Evolutionary conservation across 2,329 filamentous ascomycete species (phyloP).

Genomic region (Cercospora janseana): DNA sequence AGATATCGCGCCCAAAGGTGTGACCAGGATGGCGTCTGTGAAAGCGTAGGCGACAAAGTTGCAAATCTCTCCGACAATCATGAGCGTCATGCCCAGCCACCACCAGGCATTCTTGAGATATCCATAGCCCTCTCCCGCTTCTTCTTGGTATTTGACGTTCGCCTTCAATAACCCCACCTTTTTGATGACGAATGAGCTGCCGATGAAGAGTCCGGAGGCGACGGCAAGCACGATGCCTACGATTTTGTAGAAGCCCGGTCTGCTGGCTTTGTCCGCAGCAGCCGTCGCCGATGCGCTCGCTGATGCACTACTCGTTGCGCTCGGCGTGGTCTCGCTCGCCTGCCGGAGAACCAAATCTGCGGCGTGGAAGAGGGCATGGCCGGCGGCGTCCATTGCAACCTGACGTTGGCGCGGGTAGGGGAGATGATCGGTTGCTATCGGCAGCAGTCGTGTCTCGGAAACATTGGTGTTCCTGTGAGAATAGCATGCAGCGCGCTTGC

Average conservation of each 20-base stretch:
- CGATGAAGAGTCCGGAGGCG: conserved; percentile 87
- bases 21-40: conserved; percentile 92
- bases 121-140: conserved; percentile 92
- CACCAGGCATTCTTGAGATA: conserved; percentile 94
- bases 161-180: conserved; percentile 88
- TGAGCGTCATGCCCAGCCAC: conserved; percentile 94
- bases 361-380: conserved; percentile 39
- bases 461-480: conserved; percentile 2
- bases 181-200: conserved; percentile 91
- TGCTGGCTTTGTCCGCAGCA: conserved; percentile 28
- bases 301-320: conserved; percentile 23
- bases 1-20: conserved; percentile 82
- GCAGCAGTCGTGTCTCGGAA: background rate
- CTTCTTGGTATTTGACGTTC: conserved; percentile 94
- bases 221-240: conserved; percentile 84
- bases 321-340: conserved; percentile 36
- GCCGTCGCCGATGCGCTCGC: conserved; percentile 29
- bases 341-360: conserved; percentile 45
- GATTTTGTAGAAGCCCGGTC: conserved; percentile 70
- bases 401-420: background rate
- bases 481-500: too few relatives aligned
- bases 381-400: conserved; percentile 46
- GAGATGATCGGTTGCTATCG: conserved; percentile 8
- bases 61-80: conserved; percentile 95
- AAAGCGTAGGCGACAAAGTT: conserved; percentile 98